Evolutionary conservation across 2,329 filamentous ascomycete genomes (phyloP), one percentile per base, ranked within the genome.

Genomic region (Neopestalotiopsis sp.): DNA sequence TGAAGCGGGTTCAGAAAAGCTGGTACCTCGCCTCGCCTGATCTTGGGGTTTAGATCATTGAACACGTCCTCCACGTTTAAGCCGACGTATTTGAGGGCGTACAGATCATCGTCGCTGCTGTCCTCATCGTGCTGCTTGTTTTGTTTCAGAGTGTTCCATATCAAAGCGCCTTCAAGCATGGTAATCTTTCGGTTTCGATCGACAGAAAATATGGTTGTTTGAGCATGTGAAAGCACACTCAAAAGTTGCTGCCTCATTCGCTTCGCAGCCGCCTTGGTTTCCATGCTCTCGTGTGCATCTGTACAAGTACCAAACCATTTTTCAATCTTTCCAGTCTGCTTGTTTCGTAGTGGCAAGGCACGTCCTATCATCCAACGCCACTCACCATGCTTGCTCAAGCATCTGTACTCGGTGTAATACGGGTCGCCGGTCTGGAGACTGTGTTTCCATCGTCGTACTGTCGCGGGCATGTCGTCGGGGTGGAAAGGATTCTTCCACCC

Each of bases 231-330:
- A 67, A 95, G 90, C 32, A 95, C 92, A 70, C 89, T 91, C 9
- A 90, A 83, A 0, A 95, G 84, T 75, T 94, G 91, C 74, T 91
- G 88, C n/a, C 90, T 86, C 20, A 88, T 91, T 68, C 89, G 85
- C 70, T 89, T 89, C 17, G 91, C 91, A 63, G 86, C 86, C 70
- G 91, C 84, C 69, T 91, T 90, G 14, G 91, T 87, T 74, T 92
- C 85, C 3, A 94, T 90, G 58, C 90, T 85, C 70, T 94, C 92
- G 75, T 95, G 90, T 20, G 94, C 92, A 71, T 95, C 92, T 13
- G 92, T 94, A 74, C 91, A 94, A 1, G 92, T 94, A 17, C 85
- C 93, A 74, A 93, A 94, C 92, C 92, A 95, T 75, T 92, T 94
- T 69, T 93, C 84, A 63, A 95, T 93, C 62, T 86, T 82, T 1